phyloP scores from a whole-genome alignment of 768 basidiomycete species.

The Collybia sp. region DNA sequence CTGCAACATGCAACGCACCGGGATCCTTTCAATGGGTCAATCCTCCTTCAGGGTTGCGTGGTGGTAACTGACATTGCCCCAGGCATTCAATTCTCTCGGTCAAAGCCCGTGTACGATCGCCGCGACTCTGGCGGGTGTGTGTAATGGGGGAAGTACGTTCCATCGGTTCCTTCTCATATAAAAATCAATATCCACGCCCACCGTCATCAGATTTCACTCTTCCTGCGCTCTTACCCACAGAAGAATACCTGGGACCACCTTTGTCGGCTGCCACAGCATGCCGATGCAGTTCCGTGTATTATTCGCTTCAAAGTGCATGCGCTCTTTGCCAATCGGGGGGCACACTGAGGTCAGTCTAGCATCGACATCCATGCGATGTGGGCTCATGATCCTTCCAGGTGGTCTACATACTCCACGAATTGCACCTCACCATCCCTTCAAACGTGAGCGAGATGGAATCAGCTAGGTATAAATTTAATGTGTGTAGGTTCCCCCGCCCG shows the following conservation, averaged over 20 bases:
- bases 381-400: background rate
- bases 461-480: background rate
- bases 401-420: background rate
- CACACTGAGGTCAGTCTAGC: background rate
- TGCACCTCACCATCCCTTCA: background rate
- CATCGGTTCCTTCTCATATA: background rate
- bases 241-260: background rate
- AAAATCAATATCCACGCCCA: background rate
- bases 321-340: background rate
- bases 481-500: background rate
- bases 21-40: no score
- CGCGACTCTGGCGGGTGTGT: background rate
- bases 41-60: background rate
- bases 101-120: background rate
- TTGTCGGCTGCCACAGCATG: background rate
- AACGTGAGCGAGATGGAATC: background rate
- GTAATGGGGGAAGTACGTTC: background rate
- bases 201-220: conserved; percentile 12
- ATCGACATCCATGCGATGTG: background rate
- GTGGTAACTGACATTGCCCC: background rate
- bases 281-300: background rate
- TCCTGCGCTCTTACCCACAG: background rate
- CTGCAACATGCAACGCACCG: no score
- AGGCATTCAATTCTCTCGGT: background rate
- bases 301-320: background rate